phyloP scores from a whole-genome alignment of 352 stramenopile species.

The Phytophthora vignae region DNA sequence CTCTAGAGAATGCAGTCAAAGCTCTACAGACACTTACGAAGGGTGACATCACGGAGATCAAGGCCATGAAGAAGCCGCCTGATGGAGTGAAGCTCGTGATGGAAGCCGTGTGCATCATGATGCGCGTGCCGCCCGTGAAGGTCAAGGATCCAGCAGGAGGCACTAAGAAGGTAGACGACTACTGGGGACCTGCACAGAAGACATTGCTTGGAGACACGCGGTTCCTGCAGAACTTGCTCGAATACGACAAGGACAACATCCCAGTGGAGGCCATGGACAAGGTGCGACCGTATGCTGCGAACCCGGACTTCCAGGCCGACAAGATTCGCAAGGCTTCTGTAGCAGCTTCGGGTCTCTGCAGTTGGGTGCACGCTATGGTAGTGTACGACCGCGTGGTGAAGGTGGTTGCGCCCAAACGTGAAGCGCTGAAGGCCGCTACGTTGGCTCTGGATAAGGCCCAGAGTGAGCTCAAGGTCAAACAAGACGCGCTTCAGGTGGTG shows the following conservation, averaged over 20 bases:
- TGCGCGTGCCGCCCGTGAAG: constrained; percentile 92
- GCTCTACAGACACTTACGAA: constrained; percentile 95
- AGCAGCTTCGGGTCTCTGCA: constrained; percentile 94
- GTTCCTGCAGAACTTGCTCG: constrained; percentile 94
- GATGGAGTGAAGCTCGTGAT: constrained; percentile 96
- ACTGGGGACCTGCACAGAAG: constrained; percentile 95
- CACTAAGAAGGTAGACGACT: constrained; percentile 95
- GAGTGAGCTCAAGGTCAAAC: constrained; percentile 88
- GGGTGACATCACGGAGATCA: constrained; percentile 95
- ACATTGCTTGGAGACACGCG: constrained; percentile 91
- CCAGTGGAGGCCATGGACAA: constrained; percentile 91
- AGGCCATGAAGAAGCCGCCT: constrained; percentile 97
- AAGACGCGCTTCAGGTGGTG: constrained; percentile 92
- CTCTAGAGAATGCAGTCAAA: constrained; percentile 91
- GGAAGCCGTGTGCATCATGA: constrained; percentile 96
- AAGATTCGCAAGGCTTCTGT: constrained; percentile 95
- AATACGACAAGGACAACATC: constrained; percentile 98
- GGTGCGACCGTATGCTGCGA: constrained; percentile 81
- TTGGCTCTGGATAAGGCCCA: constrained; percentile 88
- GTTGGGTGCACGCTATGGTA: constrained; percentile 97
- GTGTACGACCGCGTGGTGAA: constrained; percentile 95
- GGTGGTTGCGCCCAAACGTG: constrained; percentile 93
- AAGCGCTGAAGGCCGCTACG: constrained; percentile 92
- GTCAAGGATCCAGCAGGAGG: constrained; percentile 92
- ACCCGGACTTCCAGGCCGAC: constrained; percentile 93